A percentile compares a stretch with the other conserved stretches of the same genome.
These are phyloP conservation scores for Kurtzmaniella fragi DNA, from an alignment of 805 yeast species.

Conservation along the genomic window DNA sequence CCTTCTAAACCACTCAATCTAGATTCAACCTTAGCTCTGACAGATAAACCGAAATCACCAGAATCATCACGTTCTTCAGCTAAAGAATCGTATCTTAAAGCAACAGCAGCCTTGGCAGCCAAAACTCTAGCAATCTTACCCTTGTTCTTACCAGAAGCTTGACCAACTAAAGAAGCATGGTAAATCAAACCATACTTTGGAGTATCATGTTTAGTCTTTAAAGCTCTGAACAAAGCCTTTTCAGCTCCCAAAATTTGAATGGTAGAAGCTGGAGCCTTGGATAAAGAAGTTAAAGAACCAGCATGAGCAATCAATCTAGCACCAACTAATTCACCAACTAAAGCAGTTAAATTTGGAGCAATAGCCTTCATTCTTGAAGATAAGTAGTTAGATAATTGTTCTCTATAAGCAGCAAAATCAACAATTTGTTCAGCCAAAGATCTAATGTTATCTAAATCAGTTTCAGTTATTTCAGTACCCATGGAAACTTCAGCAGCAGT, in stretches of 20 bases:
- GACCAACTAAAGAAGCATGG: slow-evolving; percentile 96
- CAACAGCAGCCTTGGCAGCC: slow-evolving; percentile 98
- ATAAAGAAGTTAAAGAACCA: slow-evolving; percentile 88
- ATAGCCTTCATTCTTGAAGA: slow-evolving; percentile 96
- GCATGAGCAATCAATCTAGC: slow-evolving; percentile 97
- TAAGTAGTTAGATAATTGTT: slow-evolving; percentile 87
- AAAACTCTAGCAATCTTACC: slow-evolving; percentile 98
- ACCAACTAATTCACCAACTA: slow-evolving; percentile 97
- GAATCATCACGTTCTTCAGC: slow-evolving; percentile 96
- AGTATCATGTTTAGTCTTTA: slow-evolving; percentile 97
- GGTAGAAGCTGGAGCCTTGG: slow-evolving; percentile 98
- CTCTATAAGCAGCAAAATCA: slow-evolving; percentile 94
- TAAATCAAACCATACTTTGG: slow-evolving; percentile 97
- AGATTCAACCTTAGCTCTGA: slow-evolving; percentile 89
- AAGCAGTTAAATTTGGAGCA: slow-evolving; percentile 94
- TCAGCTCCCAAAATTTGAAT: slow-evolving; percentile 98
- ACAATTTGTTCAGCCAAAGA: slow-evolving; percentile 94
- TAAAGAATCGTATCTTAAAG: slow-evolving; percentile 92
- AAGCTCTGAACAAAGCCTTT: slow-evolving; percentile 97
- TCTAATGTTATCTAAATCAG: slow-evolving; percentile 81
- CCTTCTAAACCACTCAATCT: slow-evolving; percentile 95
- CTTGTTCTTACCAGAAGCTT: slow-evolving; percentile 96
- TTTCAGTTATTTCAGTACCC: slow-evolving; percentile 98
- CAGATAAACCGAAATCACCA: slow-evolving; percentile 88
- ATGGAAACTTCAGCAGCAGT: slow-evolving; percentile 97